Conservation (phyloP, 305 asterid species). For the Solanum hybrid region DNA sequence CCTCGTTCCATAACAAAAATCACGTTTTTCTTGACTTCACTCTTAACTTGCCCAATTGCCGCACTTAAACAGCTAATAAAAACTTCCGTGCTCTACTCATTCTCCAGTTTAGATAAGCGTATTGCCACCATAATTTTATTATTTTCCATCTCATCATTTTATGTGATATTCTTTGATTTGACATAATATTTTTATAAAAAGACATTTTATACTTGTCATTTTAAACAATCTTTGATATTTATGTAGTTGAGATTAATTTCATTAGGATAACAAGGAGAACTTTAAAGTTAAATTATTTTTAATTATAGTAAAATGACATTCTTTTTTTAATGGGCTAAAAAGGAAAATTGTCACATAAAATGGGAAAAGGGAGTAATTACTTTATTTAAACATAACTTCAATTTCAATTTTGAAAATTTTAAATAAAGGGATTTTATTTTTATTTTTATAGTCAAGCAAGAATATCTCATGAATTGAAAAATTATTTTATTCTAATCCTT, state of each 20-base stretch:
- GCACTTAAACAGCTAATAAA: not conserved
- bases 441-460: not conserved
- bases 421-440: not conserved
- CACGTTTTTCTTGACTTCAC: not conserved
- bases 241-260: not conserved
- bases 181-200: too few relatives aligned
- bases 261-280: not conserved
- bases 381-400: not conserved
- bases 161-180: fast-evolving
- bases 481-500: not conserved
- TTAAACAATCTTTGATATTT: too few relatives aligned
- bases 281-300: not conserved
- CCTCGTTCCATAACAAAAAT: not conserved
- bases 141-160: not conserved
- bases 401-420: not conserved
- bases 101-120: not conserved
- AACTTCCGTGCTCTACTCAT: not conserved
- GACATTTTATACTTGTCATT: too few relatives aligned
- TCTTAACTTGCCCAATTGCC: not conserved
- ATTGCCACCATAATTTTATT: not conserved
- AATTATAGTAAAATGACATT: too few relatives aligned
- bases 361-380: not conserved
- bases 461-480: not conserved
- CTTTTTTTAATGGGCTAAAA: not conserved
- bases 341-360: not conserved